Conservation (phyloP, 2,329 filamentous ascomycete species). For the Dothideomycetes sp. region DNA sequence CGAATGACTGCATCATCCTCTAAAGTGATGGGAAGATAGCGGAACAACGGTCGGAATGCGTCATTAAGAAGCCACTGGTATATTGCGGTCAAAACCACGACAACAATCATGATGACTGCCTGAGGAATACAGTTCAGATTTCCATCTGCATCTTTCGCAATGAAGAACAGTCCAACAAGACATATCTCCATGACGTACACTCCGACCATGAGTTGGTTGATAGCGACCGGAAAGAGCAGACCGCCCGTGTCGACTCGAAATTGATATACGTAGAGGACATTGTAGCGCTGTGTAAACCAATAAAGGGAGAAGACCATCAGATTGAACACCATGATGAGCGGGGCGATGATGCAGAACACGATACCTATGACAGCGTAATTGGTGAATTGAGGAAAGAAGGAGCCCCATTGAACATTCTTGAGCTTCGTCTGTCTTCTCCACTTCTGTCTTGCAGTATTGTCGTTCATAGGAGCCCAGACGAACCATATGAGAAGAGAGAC, state of each 20-base stretch:
- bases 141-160: slow-evolving; percentile 49
- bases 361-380: slow-evolving; percentile 85
- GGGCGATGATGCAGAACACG: slow-evolving; percentile 81
- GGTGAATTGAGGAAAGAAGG: slow-evolving; percentile 91
- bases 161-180: slow-evolving; percentile 80
- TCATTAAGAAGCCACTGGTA: slow-evolving; percentile 75
- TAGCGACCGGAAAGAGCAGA: slow-evolving; percentile 78
- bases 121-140: slow-evolving; percentile 57
- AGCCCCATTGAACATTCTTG: slow-evolving; percentile 74
- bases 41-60: slow-evolving; percentile 75
- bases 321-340: slow-evolving; percentile 85
- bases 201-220: slow-evolving; percentile 96
- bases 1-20: slow-evolving; percentile 91
- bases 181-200: slow-evolving; percentile 91
- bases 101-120: slow-evolving; percentile 73
- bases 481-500: slow-evolving; percentile 73
- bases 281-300: slow-evolving; percentile 94
- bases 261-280: slow-evolving; percentile 87
- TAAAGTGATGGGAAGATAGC: slow-evolving; percentile 85
- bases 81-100: slow-evolving; percentile 55
- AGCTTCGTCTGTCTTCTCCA: slow-evolving; percentile 76
- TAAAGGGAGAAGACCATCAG: slow-evolving; percentile 83
- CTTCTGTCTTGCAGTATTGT: slow-evolving; percentile 72
- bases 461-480: slow-evolving; percentile 51
- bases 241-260: slow-evolving; percentile 88